Percentiles rank a stretch among this genome's conserved stretches.
Evolutionary conservation across 2,329 filamentous ascomycete species (phyloP).

Genomic region (Talaromyces sp.): DNA sequence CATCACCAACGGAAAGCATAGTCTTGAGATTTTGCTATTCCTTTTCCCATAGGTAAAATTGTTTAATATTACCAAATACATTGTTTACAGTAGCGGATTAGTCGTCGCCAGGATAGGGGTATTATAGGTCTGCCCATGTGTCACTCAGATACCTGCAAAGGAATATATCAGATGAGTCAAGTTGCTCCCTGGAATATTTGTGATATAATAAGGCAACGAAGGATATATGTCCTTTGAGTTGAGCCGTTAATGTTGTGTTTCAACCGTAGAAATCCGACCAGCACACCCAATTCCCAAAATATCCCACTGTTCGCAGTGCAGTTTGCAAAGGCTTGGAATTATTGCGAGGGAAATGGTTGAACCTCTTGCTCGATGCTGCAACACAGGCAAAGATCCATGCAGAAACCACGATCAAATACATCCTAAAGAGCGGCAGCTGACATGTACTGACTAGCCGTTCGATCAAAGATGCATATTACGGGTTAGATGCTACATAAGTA

Average conservation of each 20-base stretch:
- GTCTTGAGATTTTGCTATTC: conserved; percentile 72
- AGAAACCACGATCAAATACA: neutral
- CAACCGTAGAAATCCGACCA: neutral
- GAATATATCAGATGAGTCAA: conserved; percentile 12
- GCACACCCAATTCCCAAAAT: neutral
- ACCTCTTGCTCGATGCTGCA: neutral
- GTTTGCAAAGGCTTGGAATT: neutral
- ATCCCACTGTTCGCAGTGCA: neutral
- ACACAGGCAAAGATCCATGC: neutral
- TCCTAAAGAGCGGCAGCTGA: neutral
- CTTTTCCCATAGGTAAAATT: conserved; percentile 61
- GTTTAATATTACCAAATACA: conserved; percentile 20
- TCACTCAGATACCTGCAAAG: conserved; percentile 13
- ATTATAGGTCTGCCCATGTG: conserved; percentile 9
- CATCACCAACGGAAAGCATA: conserved; percentile 79
- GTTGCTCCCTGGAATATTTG: conserved; percentile 5
- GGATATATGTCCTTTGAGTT: neutral
- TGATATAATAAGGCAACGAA: conserved; percentile 40
- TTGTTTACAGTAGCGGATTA: neutral
- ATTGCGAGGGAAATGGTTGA: neutral
- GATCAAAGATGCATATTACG: neutral
- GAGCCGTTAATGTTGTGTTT: neutral
- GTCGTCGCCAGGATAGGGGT: conserved; percentile 13
- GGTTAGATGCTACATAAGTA: neutral
- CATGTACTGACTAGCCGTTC: neutral